Evolutionary conservation across 371 early-diverging fungal genomes (phyloP), one percentile per base, ranked within the genome.

Genomic region (Mucor plumbeus): DNA sequence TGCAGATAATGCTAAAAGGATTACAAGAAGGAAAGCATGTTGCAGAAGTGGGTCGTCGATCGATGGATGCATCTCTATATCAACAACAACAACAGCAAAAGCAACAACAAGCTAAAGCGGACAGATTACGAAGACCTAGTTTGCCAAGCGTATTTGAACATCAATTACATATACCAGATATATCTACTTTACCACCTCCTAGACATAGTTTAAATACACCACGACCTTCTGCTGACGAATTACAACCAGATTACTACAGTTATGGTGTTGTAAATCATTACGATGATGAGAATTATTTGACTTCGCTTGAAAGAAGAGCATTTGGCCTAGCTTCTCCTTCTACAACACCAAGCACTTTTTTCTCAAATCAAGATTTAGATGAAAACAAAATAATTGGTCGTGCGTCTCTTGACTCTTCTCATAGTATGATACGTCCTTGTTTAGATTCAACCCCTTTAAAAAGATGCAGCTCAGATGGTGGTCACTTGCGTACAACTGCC

Each of bases 401-500:
- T 48, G 54, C 56, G 7, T 59, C 70, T 11, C 35, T 60, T 36
- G 67, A 70, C 40, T 58, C 39, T 57, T 14, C 33, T 17, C 26
- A 41, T n/a, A 26, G 26, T 26, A 26, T 26, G 3, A 38, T 44
- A 13, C 34, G 61, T 33, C 47, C 64, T 50, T 35, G 38, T 17
- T 17, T 63, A 41, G 70, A 68, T 33, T 64, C 21, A 61, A 48
- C 40, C n/a, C 61, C 72, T 1, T 61, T 82, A 56, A 78, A 74
- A 58, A 63, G 80, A 21, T 78, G 78, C 56, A 82, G 78, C 59
- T 82, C 80, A n/a, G 82, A 82, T 63, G 78, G 76, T n/a, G 54
- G 54, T 35, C 67, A 67, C 55, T 57, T 82, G 61, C 69, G 82
- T 8, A 73, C 78, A 11, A 74, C 82, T 19, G 80, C 80, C 1